phyloP scores from a whole-genome alignment of 768 basidiomycete genomes.

The Naematelia aurantialba region DNA sequence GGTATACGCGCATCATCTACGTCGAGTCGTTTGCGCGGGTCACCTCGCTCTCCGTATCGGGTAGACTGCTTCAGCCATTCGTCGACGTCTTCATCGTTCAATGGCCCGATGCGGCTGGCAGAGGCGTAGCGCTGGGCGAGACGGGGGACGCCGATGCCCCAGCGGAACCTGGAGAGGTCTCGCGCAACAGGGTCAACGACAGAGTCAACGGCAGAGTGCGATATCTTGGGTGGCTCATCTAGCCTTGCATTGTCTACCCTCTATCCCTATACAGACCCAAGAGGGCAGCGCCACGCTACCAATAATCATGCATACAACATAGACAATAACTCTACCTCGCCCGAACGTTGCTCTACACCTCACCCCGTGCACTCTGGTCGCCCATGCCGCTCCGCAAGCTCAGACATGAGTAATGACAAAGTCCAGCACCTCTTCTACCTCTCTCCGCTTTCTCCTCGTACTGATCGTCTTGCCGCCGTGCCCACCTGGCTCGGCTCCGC shows the following conservation, averaged over 20 bases:
- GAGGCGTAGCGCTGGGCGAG: neutral
- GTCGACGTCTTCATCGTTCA: slow-evolving; percentile 91
- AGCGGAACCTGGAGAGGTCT: too few species aligned
- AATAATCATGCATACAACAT: neutral
- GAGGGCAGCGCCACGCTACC: too few species aligned
- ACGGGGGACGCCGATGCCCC: neutral
- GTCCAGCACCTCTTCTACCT: neutral
- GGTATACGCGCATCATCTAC: slow-evolving; percentile 72
- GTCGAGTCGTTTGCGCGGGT: slow-evolving; percentile 94
- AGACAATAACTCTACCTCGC: neutral
- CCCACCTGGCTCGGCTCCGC: slow-evolving; percentile 4
- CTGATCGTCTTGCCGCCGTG: neutral
- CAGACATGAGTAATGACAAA: neutral
- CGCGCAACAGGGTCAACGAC: too few species aligned
- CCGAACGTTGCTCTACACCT: too few species aligned
- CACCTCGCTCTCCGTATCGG: slow-evolving; percentile 72
- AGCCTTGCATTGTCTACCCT: neutral
- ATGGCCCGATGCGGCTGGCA: slow-evolving; percentile 62
- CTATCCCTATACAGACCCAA: too few species aligned
- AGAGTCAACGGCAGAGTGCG: neutral
- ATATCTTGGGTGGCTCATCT: slow-evolving; percentile 2
- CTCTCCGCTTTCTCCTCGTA: neutral
- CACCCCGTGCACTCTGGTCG: too few species aligned
- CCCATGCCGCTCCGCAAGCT: too few species aligned
- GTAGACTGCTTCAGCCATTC: slow-evolving; percentile 70